These are phyloP conservation scores for Saccharomycopsis guyanensis DNA, from an alignment of 805 yeast species.

Conservation along the genomic window DNA sequence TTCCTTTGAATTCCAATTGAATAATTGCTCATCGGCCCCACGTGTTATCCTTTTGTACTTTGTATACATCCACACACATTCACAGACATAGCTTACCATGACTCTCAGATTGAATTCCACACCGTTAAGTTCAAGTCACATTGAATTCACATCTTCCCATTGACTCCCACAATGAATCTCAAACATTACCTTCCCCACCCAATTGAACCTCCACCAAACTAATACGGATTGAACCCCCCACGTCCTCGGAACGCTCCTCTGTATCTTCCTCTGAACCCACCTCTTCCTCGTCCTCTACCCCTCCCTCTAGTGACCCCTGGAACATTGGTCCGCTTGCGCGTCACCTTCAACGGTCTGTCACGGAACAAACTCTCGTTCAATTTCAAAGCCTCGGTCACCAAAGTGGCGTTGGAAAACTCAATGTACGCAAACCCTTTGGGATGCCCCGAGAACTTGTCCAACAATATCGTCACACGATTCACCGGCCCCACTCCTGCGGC, in stretches of 20 bases:
- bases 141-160: too few relatives aligned
- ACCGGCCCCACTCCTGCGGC: conserved; percentile 51
- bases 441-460: conserved; percentile 66
- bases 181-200: too few relatives aligned
- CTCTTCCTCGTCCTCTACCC: conserved; percentile 29
- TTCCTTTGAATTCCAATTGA: too few relatives aligned
- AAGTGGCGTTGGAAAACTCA: conserved; percentile 66
- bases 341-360: conserved; percentile 66
- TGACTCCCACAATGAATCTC: too few relatives aligned
- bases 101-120: too few relatives aligned
- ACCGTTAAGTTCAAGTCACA: too few relatives aligned
- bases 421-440: conserved; percentile 86
- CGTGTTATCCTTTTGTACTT: too few relatives aligned
- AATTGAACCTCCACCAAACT: too few relatives aligned
- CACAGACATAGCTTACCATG: too few relatives aligned
- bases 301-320: conserved; percentile 47
- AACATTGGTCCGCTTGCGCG: conserved; percentile 71
- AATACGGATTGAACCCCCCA: conserved; percentile 20
- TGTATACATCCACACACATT: too few relatives aligned
- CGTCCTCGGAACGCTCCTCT: conserved; percentile 22
- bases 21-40: too few relatives aligned
- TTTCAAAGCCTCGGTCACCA: conserved; percentile 56
- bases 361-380: conserved; percentile 59
- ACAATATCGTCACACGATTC: conserved; percentile 70
- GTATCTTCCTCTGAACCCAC: conserved; percentile 28